Percentiles rank a stretch among this genome's conserved stretches.
These are phyloP conservation scores for carrot (Daucus carota) DNA, from an alignment of 129 eudicot species.

Conservation along the genomic window DH1_v3.0 NC_030381.2:46614501-46615000, in stretches of 20 bases:
- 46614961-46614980: neutral
- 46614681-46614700: constrained; percentile 45
- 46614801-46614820: constrained; percentile 36
- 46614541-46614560: constrained; percentile 25
- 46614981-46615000: neutral
- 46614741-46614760: constrained; percentile 47
- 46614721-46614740: constrained; percentile 55
- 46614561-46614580: constrained; percentile 30
- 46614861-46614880: constrained; percentile 33
- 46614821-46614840: constrained; percentile 47
- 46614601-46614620: constrained; percentile 16
- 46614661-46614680: constrained; percentile 31
- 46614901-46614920: constrained; percentile 2
- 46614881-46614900: constrained; percentile 12
- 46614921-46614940: neutral
- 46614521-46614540: constrained; percentile 40
- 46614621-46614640: constrained; percentile 16
- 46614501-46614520: constrained; percentile 43
- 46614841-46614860: constrained; percentile 38
- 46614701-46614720: constrained; percentile 61
- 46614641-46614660: constrained; percentile 13
- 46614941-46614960: neutral
- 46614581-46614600: constrained; percentile 25
- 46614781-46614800: constrained; percentile 45
- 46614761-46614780: constrained; percentile 42